Evolutionary conservation across 192 early-diverging fungal species (phyloP), one percentile per base, ranked within the genome.

Genomic region (Podila epigama): DNA sequence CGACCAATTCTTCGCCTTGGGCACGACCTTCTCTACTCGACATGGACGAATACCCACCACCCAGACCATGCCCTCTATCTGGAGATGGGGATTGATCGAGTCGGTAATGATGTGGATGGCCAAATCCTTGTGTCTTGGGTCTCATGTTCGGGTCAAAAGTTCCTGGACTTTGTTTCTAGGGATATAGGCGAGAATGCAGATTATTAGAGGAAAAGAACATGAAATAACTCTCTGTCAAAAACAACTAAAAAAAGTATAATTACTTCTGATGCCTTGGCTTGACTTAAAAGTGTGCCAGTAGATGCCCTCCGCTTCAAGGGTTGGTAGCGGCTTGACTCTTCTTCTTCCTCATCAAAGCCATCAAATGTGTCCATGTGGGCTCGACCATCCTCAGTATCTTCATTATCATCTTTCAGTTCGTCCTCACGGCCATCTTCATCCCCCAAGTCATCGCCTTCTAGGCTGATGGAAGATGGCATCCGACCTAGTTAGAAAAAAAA

Each of bases 301-400:
- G 73, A 77, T 1, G 73, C 73, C 22, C 73, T 53, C 22, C 73
- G 73, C 34, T 77, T 77, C 33, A 77, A 37, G 3, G 73, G 61
- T 33, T 77, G 73, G 48, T 64, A 68, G 1, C 60, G 41, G 29
- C 68, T 77, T 12, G 73, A 51, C 7, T 77, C 66, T 13, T 67
- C 66, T 13, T 67, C 65, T 27, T 64, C 61, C 13, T 48, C 44
- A 10, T 54, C 52, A 10, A 48, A 15, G 33, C 63, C 58, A 16
- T 63, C 66, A 52, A 51, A 68, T 22, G 68, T 60, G 15, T 68
- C 66, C 29, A 68, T 32, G 25, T 61, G 42, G 33, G 48, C 16
- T 1, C 53, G 31, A 40, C 60, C 51, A 1, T 42, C 31, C 3
- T 67, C 55, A 16, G 60, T 20, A 28, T 68, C 61, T 11, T 64